phyloP scores from a whole-genome alignment of 2,329 filamentous ascomycete genomes.

The Emericellopsis atlantica region DNA sequence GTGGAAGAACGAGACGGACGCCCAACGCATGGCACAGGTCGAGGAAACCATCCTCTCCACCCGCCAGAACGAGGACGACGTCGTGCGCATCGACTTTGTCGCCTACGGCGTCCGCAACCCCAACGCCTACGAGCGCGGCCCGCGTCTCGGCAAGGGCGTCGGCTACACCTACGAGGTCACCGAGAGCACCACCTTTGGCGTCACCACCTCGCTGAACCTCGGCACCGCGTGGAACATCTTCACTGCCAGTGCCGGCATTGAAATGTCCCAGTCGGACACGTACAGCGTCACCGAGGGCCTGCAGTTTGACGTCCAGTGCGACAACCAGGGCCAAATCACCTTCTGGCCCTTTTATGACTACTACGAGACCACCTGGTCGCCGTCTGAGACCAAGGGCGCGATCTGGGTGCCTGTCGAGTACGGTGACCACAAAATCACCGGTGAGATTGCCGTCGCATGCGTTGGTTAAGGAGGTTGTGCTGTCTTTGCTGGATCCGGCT shows the following conservation, averaged over 20 bases:
- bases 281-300: background rate
- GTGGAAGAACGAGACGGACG: background rate
- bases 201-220: no score
- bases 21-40: background rate
- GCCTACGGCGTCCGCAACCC: no score
- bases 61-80: no score
- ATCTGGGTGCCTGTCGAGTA: constrained; percentile 1
- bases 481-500: background rate
- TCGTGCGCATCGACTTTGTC: no score
- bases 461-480: background rate
- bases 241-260: background rate
- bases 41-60: background rate
- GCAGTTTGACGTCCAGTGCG: background rate
- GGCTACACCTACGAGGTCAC: no score
- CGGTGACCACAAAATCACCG: background rate
- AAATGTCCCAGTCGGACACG: background rate
- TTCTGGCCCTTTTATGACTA: constrained; percentile 1
- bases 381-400: background rate
- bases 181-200: no score
- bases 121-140: no score
- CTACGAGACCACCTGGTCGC: background rate
- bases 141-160: no score
- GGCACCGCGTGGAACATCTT: background rate
- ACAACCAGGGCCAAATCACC: background rate
- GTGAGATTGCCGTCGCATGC: background rate